Conservation (phyloP, 768 basidiomycete species). For the Boletus subparvulus region DNA sequence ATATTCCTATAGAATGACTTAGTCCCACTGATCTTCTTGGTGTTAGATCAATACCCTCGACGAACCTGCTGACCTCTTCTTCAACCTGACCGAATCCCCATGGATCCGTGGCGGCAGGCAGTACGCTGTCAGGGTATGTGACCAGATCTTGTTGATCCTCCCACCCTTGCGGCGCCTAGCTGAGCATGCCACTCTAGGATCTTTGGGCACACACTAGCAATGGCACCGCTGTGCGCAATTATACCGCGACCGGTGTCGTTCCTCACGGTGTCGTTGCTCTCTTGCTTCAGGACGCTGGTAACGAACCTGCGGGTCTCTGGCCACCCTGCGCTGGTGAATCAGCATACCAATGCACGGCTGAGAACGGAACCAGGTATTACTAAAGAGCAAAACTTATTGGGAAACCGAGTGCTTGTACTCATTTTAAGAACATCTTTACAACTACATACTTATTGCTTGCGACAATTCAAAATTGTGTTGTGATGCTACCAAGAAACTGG, state of each 20-base stretch:
- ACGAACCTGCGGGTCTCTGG: conserved; percentile 58
- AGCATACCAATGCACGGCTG: conserved; percentile 51
- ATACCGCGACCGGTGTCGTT: conserved; percentile 47
- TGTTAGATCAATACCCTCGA: conserved; percentile 56
- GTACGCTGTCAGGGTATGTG: conserved; percentile 57
- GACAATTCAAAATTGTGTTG: background rate
- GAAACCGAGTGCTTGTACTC: background rate
- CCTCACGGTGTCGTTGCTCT: conserved; percentile 67
- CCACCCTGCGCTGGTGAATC: conserved; percentile 52
- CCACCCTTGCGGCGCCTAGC: background rate
- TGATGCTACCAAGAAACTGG: no score
- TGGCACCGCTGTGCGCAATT: conserved; percentile 60
- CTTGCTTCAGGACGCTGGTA: conserved; percentile 61
- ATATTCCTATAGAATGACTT: background rate
- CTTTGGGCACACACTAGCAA: conserved; percentile 72
- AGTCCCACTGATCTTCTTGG: background rate
- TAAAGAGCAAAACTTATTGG: background rate
- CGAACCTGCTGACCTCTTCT: conserved; percentile 53
- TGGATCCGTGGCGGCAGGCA: conserved; percentile 67
- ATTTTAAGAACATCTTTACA: background rate
- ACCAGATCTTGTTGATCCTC: background rate
- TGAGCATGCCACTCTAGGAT: conserved; percentile 43
- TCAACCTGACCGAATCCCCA: conserved; percentile 65
- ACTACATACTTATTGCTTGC: no score
- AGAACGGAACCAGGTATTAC: conserved; percentile 52